phyloP scores from a whole-genome alignment of 2,329 filamentous ascomycete genomes.

The Lasiodiplodia hormozganensis region DNA sequence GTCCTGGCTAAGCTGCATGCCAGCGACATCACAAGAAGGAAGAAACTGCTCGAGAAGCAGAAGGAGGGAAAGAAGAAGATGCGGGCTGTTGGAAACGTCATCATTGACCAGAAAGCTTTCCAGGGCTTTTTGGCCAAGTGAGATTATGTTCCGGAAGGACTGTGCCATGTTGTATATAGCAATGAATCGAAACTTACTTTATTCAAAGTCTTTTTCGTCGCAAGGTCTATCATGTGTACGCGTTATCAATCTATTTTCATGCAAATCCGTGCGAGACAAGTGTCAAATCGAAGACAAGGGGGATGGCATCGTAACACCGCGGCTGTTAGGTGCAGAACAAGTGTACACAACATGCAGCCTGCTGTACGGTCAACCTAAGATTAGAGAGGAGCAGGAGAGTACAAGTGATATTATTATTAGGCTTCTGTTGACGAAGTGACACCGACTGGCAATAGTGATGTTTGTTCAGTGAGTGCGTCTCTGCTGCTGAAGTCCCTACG shows the following conservation, averaged over 20 bases:
- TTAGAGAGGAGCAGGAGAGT: neutral
- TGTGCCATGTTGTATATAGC: neutral
- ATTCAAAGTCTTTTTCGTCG: neutral
- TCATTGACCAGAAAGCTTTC: slow-evolving; percentile 96
- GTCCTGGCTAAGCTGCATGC: slow-evolving; percentile 93
- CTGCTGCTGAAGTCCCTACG: neutral
- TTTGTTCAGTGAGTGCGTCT: neutral
- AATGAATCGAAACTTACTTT: neutral
- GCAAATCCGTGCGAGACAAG: neutral
- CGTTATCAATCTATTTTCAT: neutral
- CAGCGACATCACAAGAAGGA: slow-evolving; percentile 79
- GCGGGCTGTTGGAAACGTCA: slow-evolving; percentile 81
- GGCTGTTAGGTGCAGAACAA: neutral
- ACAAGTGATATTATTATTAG: neutral
- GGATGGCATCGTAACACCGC: neutral
- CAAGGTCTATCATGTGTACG: neutral
- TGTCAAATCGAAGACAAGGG: neutral
- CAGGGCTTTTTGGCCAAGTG: slow-evolving; percentile 87
- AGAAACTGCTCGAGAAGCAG: slow-evolving; percentile 93
- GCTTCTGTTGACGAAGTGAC: neutral
- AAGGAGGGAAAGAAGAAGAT: slow-evolving; percentile 93
- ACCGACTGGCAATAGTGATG: neutral
- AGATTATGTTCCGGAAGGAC: neutral
- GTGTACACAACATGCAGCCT: neutral
- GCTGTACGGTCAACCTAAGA: neutral